Base-by-base conservation (phyloP, 106 monocot species). In the Acorus gramineus region DNA sequence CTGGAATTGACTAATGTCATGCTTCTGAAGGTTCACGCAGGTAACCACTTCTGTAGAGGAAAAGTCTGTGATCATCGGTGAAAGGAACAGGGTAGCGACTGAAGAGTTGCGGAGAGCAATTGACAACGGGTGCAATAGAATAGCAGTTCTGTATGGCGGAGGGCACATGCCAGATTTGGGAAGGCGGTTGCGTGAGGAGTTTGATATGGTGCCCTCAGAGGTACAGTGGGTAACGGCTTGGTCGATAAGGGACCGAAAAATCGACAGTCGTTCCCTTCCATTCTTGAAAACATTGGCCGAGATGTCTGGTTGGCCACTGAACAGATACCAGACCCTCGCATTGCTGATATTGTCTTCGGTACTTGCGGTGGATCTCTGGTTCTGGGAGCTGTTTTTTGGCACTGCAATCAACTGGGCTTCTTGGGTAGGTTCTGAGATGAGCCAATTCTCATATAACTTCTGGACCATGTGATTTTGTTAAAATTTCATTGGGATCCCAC, bases 131-230 rank as follows among this genome's bases (percentile, higher is more conserved):
- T 46, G 82, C 55, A 73, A 75, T 45, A 82, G 64, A 55, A 85
- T 87, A 72, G 92, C 92, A 7, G 69, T 92, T 4, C 78, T 92
- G 11, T 92, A 92, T 60, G 92, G 92, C 44, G 92, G 87, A 14
- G 92, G 92, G 3, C 92, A 92, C 66, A 92, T 92, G 92, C 92
- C 92, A n/a, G 92, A 92, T 58, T 62, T 92, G 43, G 87, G 87
- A 8, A 73, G 86, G 6, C 64, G 81, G 2, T 55, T 92, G 43
- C 66, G 79, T 4, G 79, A 82, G 66, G 92, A 92, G 69, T 87
- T 92, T 43, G 66, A 92, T 70, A 84, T 92, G 87, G 77, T 80
- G 6, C 92, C 92, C 54, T 75, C 76, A 14, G 61, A 79, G 59
- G 79, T 84, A 7, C 69, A 76, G 52, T 92, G 92, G 92, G 46